Evolutionary conservation across 345 rosid genomes (phyloP), one percentile per base, ranked within the genome.

Genomic region (Raphanus raphanistrum): DNA sequence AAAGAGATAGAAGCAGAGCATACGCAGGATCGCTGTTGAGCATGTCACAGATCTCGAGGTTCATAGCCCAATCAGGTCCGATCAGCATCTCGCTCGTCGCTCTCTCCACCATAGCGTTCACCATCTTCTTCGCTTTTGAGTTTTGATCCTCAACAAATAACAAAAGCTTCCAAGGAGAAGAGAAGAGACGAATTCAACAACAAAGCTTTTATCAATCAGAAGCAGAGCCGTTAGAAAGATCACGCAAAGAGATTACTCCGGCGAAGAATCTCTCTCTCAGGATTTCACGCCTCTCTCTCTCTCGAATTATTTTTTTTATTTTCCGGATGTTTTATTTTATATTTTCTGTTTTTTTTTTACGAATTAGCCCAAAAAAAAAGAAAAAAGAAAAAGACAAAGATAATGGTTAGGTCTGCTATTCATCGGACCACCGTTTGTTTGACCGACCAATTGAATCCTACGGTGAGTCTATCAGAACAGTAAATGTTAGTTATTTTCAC

Each of bases 31-130:
- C 97, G 75, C 84, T 93, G 80, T 91, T 96, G 84, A 95, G 93
- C 86, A 91, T 86, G 55, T 96, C 98, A 82, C 98, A 96, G 97
- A 96, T 96, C 99, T 96, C 99, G 77, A 96, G 91, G 81, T 96
- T 96, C 97, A 90, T 90, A 61, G 99, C 97, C 99, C 99, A 96
- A 84, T 96, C 99, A 13, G 99, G 98, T 11, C 99, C 99, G 88
- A 93, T 92, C 86, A 96, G 85, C 98, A 91, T 84, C 83, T 91
- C 99, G 87, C 92, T 93, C 70, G 99, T 96, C 45, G 99, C 99
- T 77, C 99, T 80, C 85, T 96, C 98, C 83, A 96, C 98, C 97
- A 93, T 83, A 72, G 96, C 83, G 85, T 90, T 91, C 90, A 96
- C 99, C 99, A 96, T 50, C 55, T 48, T 96, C 88, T 86, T 76